Evolutionary conservation across 179 eudicot species (phyloP).

Genomic region (Gypsophila paniculata): DNA sequence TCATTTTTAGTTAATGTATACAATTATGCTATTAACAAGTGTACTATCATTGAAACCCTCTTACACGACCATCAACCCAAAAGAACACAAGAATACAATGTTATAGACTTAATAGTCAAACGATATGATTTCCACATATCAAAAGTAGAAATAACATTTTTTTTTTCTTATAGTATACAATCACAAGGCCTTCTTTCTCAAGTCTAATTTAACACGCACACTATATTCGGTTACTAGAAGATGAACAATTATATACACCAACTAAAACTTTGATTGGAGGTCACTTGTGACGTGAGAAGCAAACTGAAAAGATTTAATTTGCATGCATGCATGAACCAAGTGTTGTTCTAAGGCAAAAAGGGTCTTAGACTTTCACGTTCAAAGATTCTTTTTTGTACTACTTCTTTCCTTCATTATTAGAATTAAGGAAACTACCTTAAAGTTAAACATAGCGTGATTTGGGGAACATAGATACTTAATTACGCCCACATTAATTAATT

Average conservation of each 20-base stretch:
- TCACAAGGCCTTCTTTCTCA: background rate
- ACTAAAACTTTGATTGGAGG: slow-evolving; percentile 11
- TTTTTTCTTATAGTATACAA: background rate
- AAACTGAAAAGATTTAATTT: background rate
- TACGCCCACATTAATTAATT: no score
- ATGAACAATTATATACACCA: slow-evolving; percentile 10
- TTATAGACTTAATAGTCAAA: no score
- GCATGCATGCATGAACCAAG: slow-evolving; percentile 27
- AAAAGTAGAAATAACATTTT: background rate
- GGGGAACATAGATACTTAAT: background rate
- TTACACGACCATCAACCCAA: no score
- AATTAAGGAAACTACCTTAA: background rate
- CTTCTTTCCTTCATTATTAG: background rate
- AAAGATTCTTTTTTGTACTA: slow-evolving; percentile 26
- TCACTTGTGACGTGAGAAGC: slow-evolving; percentile 21
- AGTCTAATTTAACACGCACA: background rate
- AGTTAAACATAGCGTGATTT: background rate
- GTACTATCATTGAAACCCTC: no score
- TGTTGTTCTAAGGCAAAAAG: slow-evolving; percentile 8
- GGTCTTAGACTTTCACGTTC: slow-evolving; percentile 24
- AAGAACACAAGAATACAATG: no score
- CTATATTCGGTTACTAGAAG: slow-evolving; percentile 20
- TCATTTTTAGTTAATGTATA: no score
- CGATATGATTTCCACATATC: no score
- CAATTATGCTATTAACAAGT: no score